Evolutionary conservation across 768 basidiomycete species (phyloP).

Genomic region (Tephrocybe rancida): DNA sequence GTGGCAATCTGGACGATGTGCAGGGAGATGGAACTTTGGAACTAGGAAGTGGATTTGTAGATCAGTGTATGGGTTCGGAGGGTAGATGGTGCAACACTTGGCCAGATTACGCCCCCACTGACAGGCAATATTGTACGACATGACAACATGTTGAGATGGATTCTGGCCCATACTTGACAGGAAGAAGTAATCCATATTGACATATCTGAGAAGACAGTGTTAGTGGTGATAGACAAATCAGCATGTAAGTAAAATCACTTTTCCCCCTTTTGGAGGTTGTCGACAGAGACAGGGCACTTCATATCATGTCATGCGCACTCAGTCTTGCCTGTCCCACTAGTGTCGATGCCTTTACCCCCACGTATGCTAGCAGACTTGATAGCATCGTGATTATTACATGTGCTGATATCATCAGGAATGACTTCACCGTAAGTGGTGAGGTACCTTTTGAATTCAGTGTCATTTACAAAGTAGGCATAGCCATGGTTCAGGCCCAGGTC

Average conservation of each 20-base stretch:
- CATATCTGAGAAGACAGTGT: background rate
- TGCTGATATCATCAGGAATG: slow-evolving; percentile 7
- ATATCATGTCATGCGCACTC: background rate
- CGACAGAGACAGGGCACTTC: background rate
- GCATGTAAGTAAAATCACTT: background rate
- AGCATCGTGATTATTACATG: too few species aligned
- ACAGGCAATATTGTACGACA: too few species aligned
- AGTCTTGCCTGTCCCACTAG: background rate
- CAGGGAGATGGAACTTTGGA: slow-evolving; percentile 37
- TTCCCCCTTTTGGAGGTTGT: background rate
- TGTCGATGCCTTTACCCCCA: background rate
- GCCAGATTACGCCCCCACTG: too few species aligned
- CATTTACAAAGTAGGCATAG: slow-evolving; percentile 7
- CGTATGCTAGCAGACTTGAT: background rate
- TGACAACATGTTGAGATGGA: too few species aligned
- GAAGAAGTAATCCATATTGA: too few species aligned
- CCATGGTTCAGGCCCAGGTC: slow-evolving; percentile 13
- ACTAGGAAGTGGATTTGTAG: slow-evolving; percentile 16
- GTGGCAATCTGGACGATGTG: too few species aligned
- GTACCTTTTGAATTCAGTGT: slow-evolving; percentile 10
- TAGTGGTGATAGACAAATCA: background rate
- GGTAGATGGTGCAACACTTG: slow-evolving; percentile 12
- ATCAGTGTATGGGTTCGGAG: background rate
- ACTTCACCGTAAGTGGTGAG: background rate
- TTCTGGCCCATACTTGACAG: too few species aligned